These are phyloP conservation scores for Hanseniaspora nectarophila DNA, from an alignment of 805 yeast species.

Conservation along the genomic window DNA sequence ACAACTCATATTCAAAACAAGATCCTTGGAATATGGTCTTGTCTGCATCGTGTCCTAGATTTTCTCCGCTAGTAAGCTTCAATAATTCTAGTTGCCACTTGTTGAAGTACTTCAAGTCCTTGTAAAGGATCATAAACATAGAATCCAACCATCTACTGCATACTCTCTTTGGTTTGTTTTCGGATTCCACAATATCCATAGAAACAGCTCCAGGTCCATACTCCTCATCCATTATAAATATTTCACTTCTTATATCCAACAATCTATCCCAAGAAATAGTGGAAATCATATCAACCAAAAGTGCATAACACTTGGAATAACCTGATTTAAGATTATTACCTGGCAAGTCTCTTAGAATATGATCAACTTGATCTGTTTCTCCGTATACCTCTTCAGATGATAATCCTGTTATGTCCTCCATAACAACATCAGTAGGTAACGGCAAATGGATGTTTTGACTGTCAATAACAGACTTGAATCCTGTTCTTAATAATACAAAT, in stretches of 20 bases:
- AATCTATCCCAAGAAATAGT: constrained; percentile 63
- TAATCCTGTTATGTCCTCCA: constrained; percentile 56
- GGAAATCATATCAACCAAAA: constrained; percentile 54
- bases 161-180: constrained; percentile 34
- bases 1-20: constrained; percentile 82
- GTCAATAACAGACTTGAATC: constrained; percentile 20
- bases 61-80: constrained; percentile 79
- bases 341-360: constrained; percentile 48
- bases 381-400: constrained; percentile 52
- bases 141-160: constrained; percentile 76
- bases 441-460: constrained; percentile 50
- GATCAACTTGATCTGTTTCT: constrained; percentile 58
- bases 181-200: neutral
- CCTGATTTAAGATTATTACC: constrained; percentile 56
- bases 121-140: constrained; percentile 56
- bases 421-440: constrained; percentile 58
- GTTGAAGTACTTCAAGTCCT: constrained; percentile 70
- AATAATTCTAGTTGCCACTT: constrained; percentile 87
- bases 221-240: constrained; percentile 60
- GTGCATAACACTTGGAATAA: constrained; percentile 44
- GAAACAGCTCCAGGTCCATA: constrained; percentile 26
- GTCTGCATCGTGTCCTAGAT: constrained; percentile 40
- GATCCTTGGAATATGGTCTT: constrained; percentile 32
- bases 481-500: constrained; percentile 33
- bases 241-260: constrained; percentile 45